Evolutionary conservation across 2,329 filamentous ascomycete species (phyloP).

Genomic region (Cercospora beticola): DNA sequence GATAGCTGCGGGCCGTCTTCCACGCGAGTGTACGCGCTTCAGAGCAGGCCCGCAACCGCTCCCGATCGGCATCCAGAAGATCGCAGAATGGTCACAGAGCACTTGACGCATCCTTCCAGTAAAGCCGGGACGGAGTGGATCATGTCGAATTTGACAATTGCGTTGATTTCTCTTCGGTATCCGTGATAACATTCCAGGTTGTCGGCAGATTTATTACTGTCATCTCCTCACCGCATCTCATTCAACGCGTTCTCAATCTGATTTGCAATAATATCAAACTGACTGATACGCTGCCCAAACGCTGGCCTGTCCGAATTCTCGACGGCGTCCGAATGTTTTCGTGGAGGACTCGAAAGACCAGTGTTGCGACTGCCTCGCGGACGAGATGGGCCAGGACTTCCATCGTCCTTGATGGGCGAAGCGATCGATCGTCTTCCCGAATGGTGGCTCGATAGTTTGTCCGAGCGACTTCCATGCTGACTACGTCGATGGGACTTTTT

Average conservation of each 20-base stretch:
- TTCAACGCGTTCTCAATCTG: constrained; percentile 35
- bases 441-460: not conserved
- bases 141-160: too few species aligned
- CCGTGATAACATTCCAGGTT: too few species aligned
- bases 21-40: too few species aligned
- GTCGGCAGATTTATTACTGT: too few species aligned
- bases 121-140: too few species aligned
- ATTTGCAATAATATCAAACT: constrained; percentile 32
- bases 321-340: not conserved
- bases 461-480: not conserved
- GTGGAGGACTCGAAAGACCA: not conserved
- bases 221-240: constrained; percentile 28
- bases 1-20: too few species aligned
- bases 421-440: not conserved
- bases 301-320: not conserved
- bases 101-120: too few species aligned
- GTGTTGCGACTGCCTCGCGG: not conserved
- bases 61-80: too few species aligned
- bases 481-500: not conserved
- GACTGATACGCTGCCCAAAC: constrained; percentile 30
- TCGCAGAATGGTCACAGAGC: too few species aligned
- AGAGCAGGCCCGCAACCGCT: too few species aligned
- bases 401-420: not conserved
- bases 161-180: too few species aligned
- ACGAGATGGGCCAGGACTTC: constrained; percentile 16